Base-by-base conservation (phyloP, 2,329 filamentous ascomycete genomes). In the Trichoderma lentiforme region DNA sequence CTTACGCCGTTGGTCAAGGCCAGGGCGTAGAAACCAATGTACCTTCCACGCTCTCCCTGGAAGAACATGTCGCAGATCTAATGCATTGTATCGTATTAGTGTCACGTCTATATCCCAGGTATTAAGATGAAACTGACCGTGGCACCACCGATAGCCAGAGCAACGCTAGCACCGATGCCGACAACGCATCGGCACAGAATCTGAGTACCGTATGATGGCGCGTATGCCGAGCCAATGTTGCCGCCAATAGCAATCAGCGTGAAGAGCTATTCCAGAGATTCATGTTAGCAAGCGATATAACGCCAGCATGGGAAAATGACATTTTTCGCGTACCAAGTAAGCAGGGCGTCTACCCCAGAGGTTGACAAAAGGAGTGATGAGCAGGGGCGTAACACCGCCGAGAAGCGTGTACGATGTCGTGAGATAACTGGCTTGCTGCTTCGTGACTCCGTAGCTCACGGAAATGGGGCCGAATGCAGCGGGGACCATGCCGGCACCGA, bases 321-420 rank as follows among this genome's bases (percentile, higher is more conserved):
- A 6, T 36, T 7, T 21, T 4, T 26, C 30, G 21, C 63, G 14
- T 67, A 67, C 64, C 36, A 69, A 36, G 12, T 69, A 69, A 4
- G 66, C 66, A 1, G 66, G 66, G 26, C 66, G 66, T 69, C 66
- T 61, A 28, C 66, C 66, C 11, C 58, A 69, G 26, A 69, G 30
- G 28, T 69, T 69, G 36, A 69, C 66, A 69, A 51, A 69, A 28
- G 66, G 66, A 1, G 66, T 69, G 15, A 69, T 32, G 18, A 69
- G 14, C 56, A 69, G 32, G 28, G 66, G 66, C 56, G 66, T 69
- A 21, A 69, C 66, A 26, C 66, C 66, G 2, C 66, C 66, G 66
- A 69, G 39, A 51, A 69, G 66, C 66, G 66, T 69, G 66, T 69
- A 69, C n/a, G 66, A 47, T 14, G 66, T 69, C 26, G 66, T 69